Conservation (phyloP, 768 basidiomycete species). For the Mycena pura region DNA sequence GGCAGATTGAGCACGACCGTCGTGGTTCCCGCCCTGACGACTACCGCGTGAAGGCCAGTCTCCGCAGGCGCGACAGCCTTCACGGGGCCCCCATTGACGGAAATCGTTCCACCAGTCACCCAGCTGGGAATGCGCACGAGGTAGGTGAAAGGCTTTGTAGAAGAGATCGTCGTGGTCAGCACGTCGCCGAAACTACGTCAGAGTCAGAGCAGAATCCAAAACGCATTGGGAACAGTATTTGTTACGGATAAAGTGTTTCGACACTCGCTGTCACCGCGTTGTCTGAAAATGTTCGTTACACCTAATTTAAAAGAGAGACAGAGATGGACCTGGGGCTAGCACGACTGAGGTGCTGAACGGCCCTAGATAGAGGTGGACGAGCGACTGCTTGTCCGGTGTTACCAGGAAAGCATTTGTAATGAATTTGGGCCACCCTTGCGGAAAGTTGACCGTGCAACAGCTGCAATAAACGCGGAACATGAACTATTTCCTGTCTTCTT, state of each 20-base stretch:
- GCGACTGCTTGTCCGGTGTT: constrained; percentile 38
- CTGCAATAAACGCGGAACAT: constrained; percentile 15
- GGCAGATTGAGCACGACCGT: constrained; percentile 53
- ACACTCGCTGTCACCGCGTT: constrained; percentile 42
- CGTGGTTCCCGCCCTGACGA: constrained; percentile 49
- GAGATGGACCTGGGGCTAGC: constrained; percentile 38
- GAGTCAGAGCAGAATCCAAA: not conserved
- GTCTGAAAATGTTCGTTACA: constrained; percentile 25
- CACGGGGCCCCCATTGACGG: constrained; percentile 41
- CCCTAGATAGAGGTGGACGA: constrained; percentile 48
- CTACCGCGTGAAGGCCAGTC: constrained; percentile 53
- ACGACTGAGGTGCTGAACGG: constrained; percentile 42
- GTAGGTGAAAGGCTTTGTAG: constrained; percentile 43
- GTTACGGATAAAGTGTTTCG: constrained; percentile 48
- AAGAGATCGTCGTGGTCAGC: constrained; percentile 42
- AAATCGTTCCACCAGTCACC: constrained; percentile 42
- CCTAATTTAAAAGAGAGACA: not conserved
- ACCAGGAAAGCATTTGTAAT: constrained; percentile 48
- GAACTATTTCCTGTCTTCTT: not conserved
- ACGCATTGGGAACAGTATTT: not conserved
- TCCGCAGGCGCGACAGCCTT: constrained; percentile 43
- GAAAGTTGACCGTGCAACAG: constrained; percentile 50
- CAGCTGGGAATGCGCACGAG: constrained; percentile 49
- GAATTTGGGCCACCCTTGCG: constrained; percentile 53
- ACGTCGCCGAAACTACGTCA: constrained; percentile 39